A percentile compares a stretch with the other conserved stretches of the same genome.
phyloP scores from a whole-genome alignment of 257 asterid genomes.

The Echites panduratus region DNA sequence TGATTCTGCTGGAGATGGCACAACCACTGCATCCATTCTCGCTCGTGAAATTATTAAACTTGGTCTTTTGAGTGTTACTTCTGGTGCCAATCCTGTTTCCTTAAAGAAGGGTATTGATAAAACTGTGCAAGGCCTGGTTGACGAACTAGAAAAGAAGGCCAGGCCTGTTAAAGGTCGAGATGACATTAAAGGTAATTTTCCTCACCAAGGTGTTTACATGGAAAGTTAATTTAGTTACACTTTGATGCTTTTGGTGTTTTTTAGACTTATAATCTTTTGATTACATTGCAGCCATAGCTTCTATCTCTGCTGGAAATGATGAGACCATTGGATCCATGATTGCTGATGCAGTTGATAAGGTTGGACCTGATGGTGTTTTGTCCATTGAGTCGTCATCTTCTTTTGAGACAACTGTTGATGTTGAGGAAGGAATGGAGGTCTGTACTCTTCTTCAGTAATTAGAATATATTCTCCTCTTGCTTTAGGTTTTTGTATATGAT shows the following conservation, averaged over 20 bases:
- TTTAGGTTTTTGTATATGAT: neutral
- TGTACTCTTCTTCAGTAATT: slow-evolving; percentile 10
- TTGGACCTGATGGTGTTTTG: slow-evolving; percentile 96
- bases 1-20: slow-evolving; percentile 99
- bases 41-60: slow-evolving; percentile 96
- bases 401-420: slow-evolving; percentile 91
- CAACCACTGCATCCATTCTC: slow-evolving; percentile 88
- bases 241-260: neutral
- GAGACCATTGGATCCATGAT: slow-evolving; percentile 78
- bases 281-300: slow-evolving; percentile 65
- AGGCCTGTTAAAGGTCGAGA: slow-evolving; percentile 94
- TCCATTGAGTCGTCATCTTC: slow-evolving; percentile 97
- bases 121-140: slow-evolving; percentile 66
- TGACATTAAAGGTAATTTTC: slow-evolving; percentile 69
- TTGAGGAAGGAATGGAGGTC: slow-evolving; percentile 99
- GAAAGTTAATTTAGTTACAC: neutral
- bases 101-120: slow-evolving; percentile 89
- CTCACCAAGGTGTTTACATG: neutral
- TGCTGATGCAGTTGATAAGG: slow-evolving; percentile 97
- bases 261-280: neutral
- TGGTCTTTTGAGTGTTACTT: slow-evolving; percentile 86
- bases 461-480: neutral
- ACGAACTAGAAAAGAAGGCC: slow-evolving; percentile 78
- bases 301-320: slow-evolving; percentile 93
- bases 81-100: slow-evolving; percentile 96